Conservation (phyloP, 148 eudicot species). For the Dianthus caryophyllus region DNA sequence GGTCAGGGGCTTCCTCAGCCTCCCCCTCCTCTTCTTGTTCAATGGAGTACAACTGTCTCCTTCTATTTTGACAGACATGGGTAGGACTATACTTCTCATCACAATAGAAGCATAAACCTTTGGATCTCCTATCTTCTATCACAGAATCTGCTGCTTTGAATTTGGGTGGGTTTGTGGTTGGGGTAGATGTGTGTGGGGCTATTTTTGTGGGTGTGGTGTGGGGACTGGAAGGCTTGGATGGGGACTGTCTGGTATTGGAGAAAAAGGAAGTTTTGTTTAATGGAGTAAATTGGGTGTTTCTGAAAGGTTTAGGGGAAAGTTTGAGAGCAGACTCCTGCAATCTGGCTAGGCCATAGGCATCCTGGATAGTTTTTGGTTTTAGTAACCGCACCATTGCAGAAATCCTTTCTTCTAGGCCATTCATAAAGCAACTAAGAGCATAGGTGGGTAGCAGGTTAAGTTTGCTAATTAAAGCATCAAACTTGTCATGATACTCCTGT, state of each 20-base stretch:
- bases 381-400: neutral
- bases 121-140: neutral
- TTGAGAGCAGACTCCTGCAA: neutral
- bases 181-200: neutral
- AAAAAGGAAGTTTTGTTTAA: neutral
- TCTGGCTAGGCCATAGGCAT: neutral
- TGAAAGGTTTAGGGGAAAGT: neutral
- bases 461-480: neutral
- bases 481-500: neutral
- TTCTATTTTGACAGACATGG: neutral
- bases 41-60: neutral
- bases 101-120: neutral
- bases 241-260: slow-evolving; percentile 2
- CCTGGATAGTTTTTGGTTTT: neutral
- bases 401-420: neutral
- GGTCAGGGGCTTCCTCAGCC: neutral
- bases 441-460: neutral
- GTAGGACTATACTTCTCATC: neutral
- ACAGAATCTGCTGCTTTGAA: neutral
- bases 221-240: slow-evolving; percentile 1
- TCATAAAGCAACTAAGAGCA: neutral
- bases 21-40: neutral
- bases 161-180: neutral
- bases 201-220: slow-evolving; percentile 6
- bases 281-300: neutral